Conservation (phyloP, 75 land plant genomes). For the Pseudotsuga menziesii region DNA sequence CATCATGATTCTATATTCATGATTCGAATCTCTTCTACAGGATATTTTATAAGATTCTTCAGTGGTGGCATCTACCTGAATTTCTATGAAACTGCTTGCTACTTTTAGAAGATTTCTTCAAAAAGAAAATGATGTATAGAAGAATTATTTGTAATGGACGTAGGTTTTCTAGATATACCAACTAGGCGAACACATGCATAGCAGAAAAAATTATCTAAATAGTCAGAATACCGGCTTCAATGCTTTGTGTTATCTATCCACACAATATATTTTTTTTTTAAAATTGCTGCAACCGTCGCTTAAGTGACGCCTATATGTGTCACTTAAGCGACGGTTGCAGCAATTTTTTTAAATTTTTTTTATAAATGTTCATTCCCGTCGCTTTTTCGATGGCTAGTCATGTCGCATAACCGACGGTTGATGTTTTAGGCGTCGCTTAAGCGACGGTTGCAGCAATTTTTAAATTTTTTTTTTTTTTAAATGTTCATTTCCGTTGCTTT, state of each 20-base stretch:
- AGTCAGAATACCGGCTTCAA: background rate
- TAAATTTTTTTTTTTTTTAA: no score
- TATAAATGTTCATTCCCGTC: no score
- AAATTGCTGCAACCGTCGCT: no score
- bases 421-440: no score
- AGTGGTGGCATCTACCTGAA: background rate
- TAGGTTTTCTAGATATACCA: background rate
- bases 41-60: background rate
- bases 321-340: no score
- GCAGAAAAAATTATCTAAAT: background rate
- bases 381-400: no score
- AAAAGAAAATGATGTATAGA: background rate
- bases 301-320: no score
- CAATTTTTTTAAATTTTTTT: no score
- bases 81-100: background rate
- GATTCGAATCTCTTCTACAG: background rate
- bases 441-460: no score
- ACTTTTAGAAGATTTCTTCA: background rate
- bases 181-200: background rate
- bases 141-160: background rate
- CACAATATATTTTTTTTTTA: no score
- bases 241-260: background rate
- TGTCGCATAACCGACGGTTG: no score
- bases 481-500: no score
- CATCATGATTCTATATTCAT: slow-evolving; percentile 13